A percentile compares a stretch with the other conserved stretches of the same genome.
Conservation (phyloP, 805 yeast genomes). For the Lipomyces mesembrius region DNA sequence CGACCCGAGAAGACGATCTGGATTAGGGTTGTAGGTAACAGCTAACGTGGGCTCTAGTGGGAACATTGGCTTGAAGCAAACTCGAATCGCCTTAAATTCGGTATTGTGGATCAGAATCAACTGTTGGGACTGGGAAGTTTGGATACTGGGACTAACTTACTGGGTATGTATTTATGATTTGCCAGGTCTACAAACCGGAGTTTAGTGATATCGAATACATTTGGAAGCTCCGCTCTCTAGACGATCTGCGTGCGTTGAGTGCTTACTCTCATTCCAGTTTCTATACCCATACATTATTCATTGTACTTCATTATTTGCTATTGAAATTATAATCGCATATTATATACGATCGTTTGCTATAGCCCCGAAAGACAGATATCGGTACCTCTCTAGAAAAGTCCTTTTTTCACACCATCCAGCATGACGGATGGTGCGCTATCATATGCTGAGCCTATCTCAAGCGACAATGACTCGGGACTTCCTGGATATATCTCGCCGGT, state of each 20-base stretch:
- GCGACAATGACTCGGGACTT: not conserved
- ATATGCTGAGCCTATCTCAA: not conserved
- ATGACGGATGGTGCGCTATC: constrained; percentile 2
- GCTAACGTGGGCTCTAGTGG: not conserved
- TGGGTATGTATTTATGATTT: constrained; percentile 1
- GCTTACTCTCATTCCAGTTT: not conserved
- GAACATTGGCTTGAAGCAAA: too few species aligned
- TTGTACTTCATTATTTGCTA: not conserved
- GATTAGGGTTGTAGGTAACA: not conserved
- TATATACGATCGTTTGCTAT: constrained; percentile 1
- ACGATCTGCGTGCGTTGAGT: not conserved
- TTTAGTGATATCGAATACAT: not conserved
- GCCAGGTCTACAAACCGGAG: not conserved
- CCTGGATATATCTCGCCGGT: constrained; percentile 1
- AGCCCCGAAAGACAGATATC: constrained; percentile 1
- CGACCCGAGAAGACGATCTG: not conserved
- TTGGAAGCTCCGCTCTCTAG: not conserved
- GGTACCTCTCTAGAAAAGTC: not conserved
- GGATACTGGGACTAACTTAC: not conserved
- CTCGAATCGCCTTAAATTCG: not conserved
- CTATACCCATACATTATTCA: not conserved
- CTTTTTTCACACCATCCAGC: not conserved
- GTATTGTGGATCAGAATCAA: not conserved
- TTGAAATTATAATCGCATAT: not conserved
- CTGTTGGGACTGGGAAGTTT: not conserved